A percentile compares a stretch with the other conserved stretches of the same genome.
Conservation (phyloP, 2,329 filamentous ascomycete genomes). For the Aspergillus sp. region DNA sequence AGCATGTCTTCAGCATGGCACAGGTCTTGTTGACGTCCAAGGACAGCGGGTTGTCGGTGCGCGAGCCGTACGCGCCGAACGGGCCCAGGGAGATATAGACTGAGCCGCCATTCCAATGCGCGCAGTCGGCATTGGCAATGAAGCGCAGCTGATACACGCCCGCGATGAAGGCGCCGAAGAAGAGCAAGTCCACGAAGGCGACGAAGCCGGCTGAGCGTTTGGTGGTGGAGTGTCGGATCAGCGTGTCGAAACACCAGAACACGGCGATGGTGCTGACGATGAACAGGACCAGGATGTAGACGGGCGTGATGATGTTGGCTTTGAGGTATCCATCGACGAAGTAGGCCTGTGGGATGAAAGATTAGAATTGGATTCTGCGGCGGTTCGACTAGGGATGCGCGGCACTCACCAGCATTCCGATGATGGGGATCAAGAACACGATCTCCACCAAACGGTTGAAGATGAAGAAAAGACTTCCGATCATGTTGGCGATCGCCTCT, state of each 20-base stretch:
- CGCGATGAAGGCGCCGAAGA: conserved; percentile 64
- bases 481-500: conserved; percentile 38
- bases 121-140: conserved; percentile 66
- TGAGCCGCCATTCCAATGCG: conserved; percentile 52
- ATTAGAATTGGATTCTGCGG: conserved; percentile 1
- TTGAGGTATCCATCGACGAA: conserved; percentile 61
- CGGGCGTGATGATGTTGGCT: conserved; percentile 58
- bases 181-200: conserved; percentile 60
- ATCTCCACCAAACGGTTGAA: conserved; percentile 62
- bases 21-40: conserved; percentile 71
- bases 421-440: conserved; percentile 60
- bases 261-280: conserved; percentile 61
- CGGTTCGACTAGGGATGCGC: background rate
- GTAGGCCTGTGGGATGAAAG: conserved; percentile 43
- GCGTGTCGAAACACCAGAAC: conserved; percentile 61
- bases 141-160: conserved; percentile 58
- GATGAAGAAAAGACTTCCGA: conserved; percentile 59
- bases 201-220: conserved; percentile 60
- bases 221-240: conserved; percentile 59
- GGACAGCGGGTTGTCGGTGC: conserved; percentile 48
- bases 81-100: conserved; percentile 62
- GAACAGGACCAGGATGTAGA: conserved; percentile 63
- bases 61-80: conserved; percentile 55
- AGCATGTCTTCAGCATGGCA: conserved; percentile 87
- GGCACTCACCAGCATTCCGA: conserved; percentile 58